Base-by-base conservation (phyloP, 1,284 basidiomycete genomes). In the Sphaerobolus stellatus region DNA sequence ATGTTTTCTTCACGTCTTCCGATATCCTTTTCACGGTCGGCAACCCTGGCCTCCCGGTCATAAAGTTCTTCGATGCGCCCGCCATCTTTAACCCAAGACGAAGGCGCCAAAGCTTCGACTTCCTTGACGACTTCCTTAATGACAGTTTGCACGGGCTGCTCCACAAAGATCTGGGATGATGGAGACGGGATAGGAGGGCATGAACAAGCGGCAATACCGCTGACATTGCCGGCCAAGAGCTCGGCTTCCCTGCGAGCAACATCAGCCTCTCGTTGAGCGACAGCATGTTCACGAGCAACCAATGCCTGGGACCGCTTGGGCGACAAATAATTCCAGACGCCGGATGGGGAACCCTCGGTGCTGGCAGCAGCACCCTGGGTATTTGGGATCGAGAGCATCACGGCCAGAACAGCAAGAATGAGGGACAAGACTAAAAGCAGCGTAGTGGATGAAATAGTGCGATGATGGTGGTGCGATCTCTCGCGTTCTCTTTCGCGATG, bases 391-490 rank as follows among this genome's bases (percentile, higher is more conserved):
- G 90, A 90, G 16, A 92, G 81, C 88, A 92, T 90, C 62, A 92
- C 83, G 2, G 90, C 88, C 24, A 92, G 78, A 25, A 91, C 87
- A 24, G 88, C 89, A 18, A 92, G 77, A 48, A 92, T 82, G 44
- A 92, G 83, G 14, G 89, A 91, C 50, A 92, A 79, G 46, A 91
- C 87, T 36, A 92, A 83, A 54, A 92, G 80, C 44, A 92, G 82
- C 8, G 90, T 92, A 0, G 89, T 92, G n/a, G 88, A 91, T 7
- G 90, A 92, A 59, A 92, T 90, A 52, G 89, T 91, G 56, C 90
- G 78, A 63, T 88, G 85, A 59, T 90, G 88, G 65, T 88, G 87
- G 64, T 86, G 84, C 48, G 80, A 79, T 49, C 78, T 78, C 56
- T 74, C 74, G 61, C 77, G 73, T 59, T 82, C 81, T 34, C 59